Conservation (phyloP, 164 flowering plant genomes). For the Vitis rotundifolia region DNA sequence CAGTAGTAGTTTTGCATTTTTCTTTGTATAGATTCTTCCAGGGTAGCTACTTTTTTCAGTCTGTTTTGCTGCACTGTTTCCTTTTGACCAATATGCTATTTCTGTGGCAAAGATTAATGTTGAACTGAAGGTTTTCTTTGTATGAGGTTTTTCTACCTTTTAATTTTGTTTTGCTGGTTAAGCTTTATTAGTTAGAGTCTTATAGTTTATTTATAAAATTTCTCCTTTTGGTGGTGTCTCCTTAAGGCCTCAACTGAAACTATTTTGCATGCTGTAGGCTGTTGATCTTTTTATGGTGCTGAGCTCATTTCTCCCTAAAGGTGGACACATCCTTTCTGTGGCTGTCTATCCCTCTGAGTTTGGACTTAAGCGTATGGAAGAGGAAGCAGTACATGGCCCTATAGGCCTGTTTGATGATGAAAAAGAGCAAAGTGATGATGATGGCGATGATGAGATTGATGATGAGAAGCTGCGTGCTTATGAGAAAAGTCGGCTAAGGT, state of each 20-base stretch:
- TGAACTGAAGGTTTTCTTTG: too few relatives aligned
- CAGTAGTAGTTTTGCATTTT: background rate
- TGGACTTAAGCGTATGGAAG: conserved; percentile 89
- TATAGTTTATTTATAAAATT: background rate
- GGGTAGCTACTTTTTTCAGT: too few relatives aligned
- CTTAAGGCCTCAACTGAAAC: background rate
- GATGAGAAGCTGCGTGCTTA: conserved; percentile 72
- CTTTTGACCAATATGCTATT: too few relatives aligned
- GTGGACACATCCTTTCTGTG: conserved; percentile 71
- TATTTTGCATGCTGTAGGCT: conserved; percentile 46
- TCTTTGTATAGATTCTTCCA: too few relatives aligned
- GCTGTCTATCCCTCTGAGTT: conserved; percentile 93
- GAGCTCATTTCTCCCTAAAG: conserved; percentile 80
- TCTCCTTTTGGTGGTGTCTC: background rate
- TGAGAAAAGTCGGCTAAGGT: conserved; percentile 86
- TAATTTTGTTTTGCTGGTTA: too few relatives aligned
- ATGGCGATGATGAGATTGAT: conserved; percentile 48
- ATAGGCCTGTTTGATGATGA: conserved; percentile 70
- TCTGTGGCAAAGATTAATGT: too few relatives aligned
- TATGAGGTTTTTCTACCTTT: too few relatives aligned
- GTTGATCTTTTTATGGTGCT: conserved; percentile 65
- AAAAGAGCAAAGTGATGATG: conserved; percentile 34
- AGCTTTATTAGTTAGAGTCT: too few relatives aligned
- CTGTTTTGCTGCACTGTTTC: too few relatives aligned
- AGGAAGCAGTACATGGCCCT: conserved; percentile 89